Conservation (phyloP, 768 basidiomycete species). For the Panaeolus cyanescens region DNA sequence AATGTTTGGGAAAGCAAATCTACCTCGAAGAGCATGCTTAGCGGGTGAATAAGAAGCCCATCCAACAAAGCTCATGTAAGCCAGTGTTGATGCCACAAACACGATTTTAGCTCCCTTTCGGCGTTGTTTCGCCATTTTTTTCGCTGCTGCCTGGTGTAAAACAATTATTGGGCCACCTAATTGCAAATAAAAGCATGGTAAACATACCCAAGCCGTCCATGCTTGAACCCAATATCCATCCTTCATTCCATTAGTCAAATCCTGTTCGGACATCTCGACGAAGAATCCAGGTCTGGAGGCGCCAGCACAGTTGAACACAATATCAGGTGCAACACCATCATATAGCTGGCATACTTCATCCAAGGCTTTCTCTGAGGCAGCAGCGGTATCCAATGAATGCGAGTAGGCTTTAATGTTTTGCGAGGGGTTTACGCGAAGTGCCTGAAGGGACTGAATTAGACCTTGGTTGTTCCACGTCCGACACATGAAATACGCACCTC, state of each 20-base stretch:
- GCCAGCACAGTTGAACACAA: constrained; percentile 82
- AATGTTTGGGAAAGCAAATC: constrained; percentile 8
- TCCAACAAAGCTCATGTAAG: constrained; percentile 75
- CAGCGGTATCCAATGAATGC: constrained; percentile 56
- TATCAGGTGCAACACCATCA: constrained; percentile 67
- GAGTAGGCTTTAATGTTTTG: constrained; percentile 73
- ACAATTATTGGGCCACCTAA: neutral
- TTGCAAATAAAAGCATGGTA: neutral
- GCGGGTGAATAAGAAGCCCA: constrained; percentile 81
- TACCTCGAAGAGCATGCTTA: constrained; percentile 86
- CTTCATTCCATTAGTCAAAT: constrained; percentile 50
- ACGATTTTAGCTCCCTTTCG: constrained; percentile 68
- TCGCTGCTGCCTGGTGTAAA: constrained; percentile 58
- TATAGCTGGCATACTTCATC: constrained; percentile 56
- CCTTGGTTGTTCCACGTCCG: neutral
- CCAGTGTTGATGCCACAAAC: constrained; percentile 74
- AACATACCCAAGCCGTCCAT: constrained; percentile 55
- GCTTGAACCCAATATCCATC: constrained; percentile 53
- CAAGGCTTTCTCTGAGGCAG: constrained; percentile 61
- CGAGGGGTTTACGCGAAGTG: constrained; percentile 48
- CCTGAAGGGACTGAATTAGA: constrained; percentile 33
- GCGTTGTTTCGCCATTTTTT: constrained; percentile 63
- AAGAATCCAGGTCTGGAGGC: constrained; percentile 71
- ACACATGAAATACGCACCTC: constrained; percentile 54
- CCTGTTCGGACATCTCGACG: constrained; percentile 64